Conservation (phyloP, 2,329 filamentous ascomycete genomes). For the Phoma herbarum region DNA sequence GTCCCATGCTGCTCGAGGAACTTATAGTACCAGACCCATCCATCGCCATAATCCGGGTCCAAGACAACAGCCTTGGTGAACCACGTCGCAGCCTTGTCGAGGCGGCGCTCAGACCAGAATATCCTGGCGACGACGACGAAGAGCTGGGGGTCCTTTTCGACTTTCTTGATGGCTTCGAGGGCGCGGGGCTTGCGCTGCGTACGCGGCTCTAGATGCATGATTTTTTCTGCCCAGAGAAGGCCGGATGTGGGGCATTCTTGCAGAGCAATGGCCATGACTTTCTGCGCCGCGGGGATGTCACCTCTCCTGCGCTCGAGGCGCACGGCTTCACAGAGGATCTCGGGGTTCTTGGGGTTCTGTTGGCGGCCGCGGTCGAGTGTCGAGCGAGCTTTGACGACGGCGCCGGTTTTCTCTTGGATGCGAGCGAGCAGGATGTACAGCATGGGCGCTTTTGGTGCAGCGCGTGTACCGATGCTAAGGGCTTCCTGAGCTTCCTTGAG, state of each 20-base stretch:
- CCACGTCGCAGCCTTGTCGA: conserved; percentile 96
- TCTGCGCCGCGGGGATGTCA: conserved; percentile 84
- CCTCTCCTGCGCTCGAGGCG: conserved; percentile 88
- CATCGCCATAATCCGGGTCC: conserved; percentile 87
- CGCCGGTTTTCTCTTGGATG: conserved; percentile 84
- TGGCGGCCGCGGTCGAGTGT: conserved; percentile 91
- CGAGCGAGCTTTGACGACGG: conserved; percentile 89
- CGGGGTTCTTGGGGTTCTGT: conserved; percentile 82
- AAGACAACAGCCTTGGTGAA: conserved; percentile 94
- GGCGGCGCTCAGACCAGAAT: conserved; percentile 90
- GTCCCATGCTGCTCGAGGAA: conserved; percentile 93
- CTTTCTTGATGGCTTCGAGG: conserved; percentile 95
- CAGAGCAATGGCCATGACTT: conserved; percentile 90
- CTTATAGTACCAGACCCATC: conserved; percentile 98
- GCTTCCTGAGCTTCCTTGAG: conserved; percentile 87
- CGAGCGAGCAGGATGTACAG: conserved; percentile 90
- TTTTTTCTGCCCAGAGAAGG: conserved; percentile 90
- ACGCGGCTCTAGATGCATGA: conserved; percentile 90
- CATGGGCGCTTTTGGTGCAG: conserved; percentile 82
- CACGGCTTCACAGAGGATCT: conserved; percentile 93
- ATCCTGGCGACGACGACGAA: conserved; percentile 94
- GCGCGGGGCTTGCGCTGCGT: conserved; percentile 92
- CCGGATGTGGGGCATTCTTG: conserved; percentile 91
- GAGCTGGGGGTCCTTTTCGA: conserved; percentile 87
- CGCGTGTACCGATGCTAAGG: conserved; percentile 86